phyloP scores from a whole-genome alignment of 352 stramenopile genomes.

The Elongisporangium anandrum region DNA sequence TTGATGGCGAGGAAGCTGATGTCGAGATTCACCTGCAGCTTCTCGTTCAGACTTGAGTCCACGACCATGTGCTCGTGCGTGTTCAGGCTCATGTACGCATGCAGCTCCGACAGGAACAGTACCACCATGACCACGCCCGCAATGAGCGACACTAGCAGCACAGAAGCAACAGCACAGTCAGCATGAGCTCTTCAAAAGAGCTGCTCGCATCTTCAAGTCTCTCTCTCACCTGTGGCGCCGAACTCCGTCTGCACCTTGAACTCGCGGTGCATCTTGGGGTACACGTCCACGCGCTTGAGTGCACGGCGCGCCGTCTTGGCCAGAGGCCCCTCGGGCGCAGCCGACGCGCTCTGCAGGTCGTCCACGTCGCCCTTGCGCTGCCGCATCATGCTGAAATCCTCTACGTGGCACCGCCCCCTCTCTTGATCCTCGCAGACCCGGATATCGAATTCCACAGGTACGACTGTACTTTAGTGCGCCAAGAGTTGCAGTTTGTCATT shows the following conservation, averaged over 20 bases:
- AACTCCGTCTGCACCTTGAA: conserved; percentile 94
- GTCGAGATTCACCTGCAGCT: conserved; percentile 96
- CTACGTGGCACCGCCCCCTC: conserved; percentile 9
- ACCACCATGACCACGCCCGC: conserved; percentile 87
- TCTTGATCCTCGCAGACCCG: not conserved
- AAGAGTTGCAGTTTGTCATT: conserved; percentile 1
- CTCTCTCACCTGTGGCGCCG: conserved; percentile 61
- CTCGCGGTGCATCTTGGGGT: conserved; percentile 95
- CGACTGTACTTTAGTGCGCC: not conserved
- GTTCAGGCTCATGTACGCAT: conserved; percentile 70
- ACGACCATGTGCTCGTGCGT: conserved; percentile 95
- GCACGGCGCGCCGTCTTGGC: conserved; percentile 45
- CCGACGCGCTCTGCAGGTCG: conserved; percentile 25
- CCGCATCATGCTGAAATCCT: conserved; percentile 28
- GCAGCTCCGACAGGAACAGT: conserved; percentile 89
- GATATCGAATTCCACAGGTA: not conserved
- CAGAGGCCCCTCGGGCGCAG: conserved; percentile 27
- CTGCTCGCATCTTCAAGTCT: not conserved
- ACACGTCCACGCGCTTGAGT: conserved; percentile 88
- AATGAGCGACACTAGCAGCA: conserved; percentile 69
- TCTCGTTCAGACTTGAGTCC: conserved; percentile 93
- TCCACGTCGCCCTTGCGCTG: conserved; percentile 69
- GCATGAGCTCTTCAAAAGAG: not conserved
- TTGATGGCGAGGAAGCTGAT: conserved; percentile 96
- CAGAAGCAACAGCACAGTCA: not conserved